Conservation (phyloP, 306 rosid genomes). For the Cyamopsis tetragonoloba region DNA sequence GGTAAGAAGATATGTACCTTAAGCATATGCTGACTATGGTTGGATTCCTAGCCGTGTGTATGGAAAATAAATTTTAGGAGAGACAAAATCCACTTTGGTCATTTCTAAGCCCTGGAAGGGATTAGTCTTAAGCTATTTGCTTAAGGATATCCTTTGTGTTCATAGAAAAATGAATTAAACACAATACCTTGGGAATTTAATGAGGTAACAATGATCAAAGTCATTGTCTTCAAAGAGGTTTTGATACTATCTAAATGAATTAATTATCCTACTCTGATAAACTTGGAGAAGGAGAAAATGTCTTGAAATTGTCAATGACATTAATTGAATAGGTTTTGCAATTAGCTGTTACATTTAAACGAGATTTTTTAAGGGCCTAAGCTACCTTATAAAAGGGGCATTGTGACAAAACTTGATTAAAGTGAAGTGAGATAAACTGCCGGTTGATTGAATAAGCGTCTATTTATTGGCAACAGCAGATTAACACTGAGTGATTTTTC, state of each 20-base stretch:
- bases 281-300: not conserved
- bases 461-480: not conserved
- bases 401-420: not conserved
- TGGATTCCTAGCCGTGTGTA: too few species aligned
- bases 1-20: too few species aligned
- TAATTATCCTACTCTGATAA: not conserved
- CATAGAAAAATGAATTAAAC: too few species aligned
- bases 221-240: not conserved
- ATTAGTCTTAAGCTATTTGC: too few species aligned
- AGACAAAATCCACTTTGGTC: too few species aligned
- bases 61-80: too few species aligned
- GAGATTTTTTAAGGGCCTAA: not conserved
- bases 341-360: not conserved
- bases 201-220: not conserved
- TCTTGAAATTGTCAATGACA: not conserved
- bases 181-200: not conserved
- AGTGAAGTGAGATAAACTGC: not conserved
- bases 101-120: too few species aligned
- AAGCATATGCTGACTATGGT: too few species aligned
- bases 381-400: not conserved
- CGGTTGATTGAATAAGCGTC: not conserved
- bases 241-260: not conserved
- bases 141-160: too few species aligned
- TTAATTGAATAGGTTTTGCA: not conserved
- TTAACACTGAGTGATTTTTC: not conserved